Evolutionary conservation across 306 rosid genomes (phyloP).

Genomic region (Vigna trinervia): DNA sequence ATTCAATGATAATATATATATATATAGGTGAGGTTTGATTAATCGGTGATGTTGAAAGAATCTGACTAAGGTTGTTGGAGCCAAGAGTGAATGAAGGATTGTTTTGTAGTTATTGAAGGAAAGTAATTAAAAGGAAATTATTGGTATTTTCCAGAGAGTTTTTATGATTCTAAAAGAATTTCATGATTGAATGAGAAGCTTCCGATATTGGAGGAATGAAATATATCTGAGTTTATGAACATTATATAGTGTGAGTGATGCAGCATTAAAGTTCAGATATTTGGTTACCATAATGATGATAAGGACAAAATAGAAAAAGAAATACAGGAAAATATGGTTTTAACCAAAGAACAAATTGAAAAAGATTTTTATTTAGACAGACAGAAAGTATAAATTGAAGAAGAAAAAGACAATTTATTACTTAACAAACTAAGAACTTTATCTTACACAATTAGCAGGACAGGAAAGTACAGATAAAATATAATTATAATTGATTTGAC

Average conservation of each 20-base stretch:
- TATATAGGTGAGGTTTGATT: too few species aligned
- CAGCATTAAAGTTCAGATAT: not conserved
- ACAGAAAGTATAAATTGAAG: too few species aligned
- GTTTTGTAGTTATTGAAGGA: not conserved
- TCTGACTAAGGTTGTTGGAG: too few species aligned
- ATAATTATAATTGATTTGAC: too few species aligned
- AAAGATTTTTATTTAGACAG: not conserved
- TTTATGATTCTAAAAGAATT: not conserved
- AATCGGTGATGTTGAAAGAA: too few species aligned
- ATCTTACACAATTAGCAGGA: not conserved
- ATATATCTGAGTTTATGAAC: not conserved
- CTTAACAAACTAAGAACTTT: not conserved
- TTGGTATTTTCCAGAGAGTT: not conserved
- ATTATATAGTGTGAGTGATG: not conserved
- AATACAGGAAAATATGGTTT: not conserved
- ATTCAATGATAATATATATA: too few species aligned
- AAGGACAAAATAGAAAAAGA: not conserved
- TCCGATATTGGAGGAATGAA: not conserved
- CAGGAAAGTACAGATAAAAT: not conserved
- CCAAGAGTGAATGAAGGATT: too few species aligned
- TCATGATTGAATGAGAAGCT: not conserved
- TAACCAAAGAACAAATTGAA: not conserved
- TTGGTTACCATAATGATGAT: not conserved
- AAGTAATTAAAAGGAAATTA: too few species aligned
- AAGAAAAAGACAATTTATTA: not conserved